A percentile compares a stretch with the other conserved stretches of the same genome.
Evolutionary conservation across 1,284 basidiomycete species (phyloP).

Genomic region (Cutaneotrichosporon sp.): DNA sequence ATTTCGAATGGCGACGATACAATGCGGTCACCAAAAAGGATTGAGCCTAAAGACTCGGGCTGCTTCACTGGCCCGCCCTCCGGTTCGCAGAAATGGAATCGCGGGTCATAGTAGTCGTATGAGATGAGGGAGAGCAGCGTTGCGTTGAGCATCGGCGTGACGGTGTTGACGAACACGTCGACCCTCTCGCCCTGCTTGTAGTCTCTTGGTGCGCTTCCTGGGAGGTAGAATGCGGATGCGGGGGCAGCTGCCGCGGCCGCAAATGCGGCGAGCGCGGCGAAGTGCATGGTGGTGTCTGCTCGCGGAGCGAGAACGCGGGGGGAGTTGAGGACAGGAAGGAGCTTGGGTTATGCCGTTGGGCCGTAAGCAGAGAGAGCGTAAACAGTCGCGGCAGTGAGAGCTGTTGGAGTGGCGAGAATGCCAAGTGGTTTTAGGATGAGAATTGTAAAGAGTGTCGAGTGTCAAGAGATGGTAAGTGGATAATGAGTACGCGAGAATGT

Average conservation of each 20-base stretch:
- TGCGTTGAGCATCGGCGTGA: constrained; percentile 79
- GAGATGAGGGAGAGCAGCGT: constrained; percentile 58
- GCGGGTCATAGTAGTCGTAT: constrained; percentile 37
- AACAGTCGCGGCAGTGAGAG: too few relatives aligned
- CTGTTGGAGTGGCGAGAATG: too few relatives aligned
- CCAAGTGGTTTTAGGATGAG: too few relatives aligned
- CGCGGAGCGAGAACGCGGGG: too few relatives aligned
- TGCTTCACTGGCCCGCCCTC: constrained; percentile 68
- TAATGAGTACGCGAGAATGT: neutral
- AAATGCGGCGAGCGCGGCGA: constrained; percentile 13
- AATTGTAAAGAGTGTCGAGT: neutral
- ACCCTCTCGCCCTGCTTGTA: constrained; percentile 67
- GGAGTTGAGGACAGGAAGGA: neutral
- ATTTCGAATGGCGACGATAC: constrained; percentile 79
- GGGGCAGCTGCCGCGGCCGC: constrained; percentile 20
- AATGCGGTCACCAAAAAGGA: constrained; percentile 93
- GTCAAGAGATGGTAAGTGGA: neutral
- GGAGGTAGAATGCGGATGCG: constrained; percentile 61
- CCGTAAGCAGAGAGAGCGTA: neutral
- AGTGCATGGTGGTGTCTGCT: constrained; percentile 15
- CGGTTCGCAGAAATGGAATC: constrained; percentile 84
- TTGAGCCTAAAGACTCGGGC: constrained; percentile 84
- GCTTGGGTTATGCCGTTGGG: neutral
- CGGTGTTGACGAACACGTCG: constrained; percentile 69
- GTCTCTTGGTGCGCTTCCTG: constrained; percentile 71